Evolutionary conservation across 2,329 filamentous ascomycete species (phyloP).

Genomic region (Cryphonectria radicalis): DNA sequence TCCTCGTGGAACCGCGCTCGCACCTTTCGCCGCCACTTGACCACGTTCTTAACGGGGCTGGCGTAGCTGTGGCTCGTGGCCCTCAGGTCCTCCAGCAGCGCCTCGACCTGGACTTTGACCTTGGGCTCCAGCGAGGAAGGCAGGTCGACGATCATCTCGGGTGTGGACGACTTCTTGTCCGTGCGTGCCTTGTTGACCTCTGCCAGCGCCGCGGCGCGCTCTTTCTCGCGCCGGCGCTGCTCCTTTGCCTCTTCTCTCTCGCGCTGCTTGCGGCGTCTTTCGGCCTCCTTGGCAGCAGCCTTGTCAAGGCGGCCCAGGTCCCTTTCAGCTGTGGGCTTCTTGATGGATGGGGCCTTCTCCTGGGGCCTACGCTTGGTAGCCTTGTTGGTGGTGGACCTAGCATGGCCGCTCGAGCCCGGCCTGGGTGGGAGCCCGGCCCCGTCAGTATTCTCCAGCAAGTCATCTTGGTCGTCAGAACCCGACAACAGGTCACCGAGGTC

Average conservation of each 20-base stretch:
- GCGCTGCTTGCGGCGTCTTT: conserved; percentile 58
- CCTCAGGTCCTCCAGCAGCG: conserved; percentile 55
- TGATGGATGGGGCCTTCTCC: conserved; percentile 30
- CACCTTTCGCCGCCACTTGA: conserved; percentile 73
- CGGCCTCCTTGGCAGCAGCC: conserved; percentile 53
- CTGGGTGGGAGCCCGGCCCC: conserved; percentile 38
- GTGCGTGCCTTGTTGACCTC: conserved; percentile 75
- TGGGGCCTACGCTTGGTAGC: conserved; percentile 19
- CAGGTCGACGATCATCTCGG: conserved; percentile 79
- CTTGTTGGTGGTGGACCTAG: conserved; percentile 9
- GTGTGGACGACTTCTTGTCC: conserved; percentile 73
- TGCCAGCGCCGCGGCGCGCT: conserved; percentile 66
- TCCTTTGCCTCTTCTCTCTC: conserved; percentile 65
- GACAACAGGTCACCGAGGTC: conserved; percentile 41
- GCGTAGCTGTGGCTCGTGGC: conserved; percentile 52
- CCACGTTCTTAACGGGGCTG: conserved; percentile 54
- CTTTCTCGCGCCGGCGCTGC: conserved; percentile 65
- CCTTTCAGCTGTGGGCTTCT: conserved; percentile 28
- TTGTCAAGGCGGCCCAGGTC: conserved; percentile 45
- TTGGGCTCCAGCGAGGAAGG: conserved; percentile 58
- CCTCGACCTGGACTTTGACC: conserved; percentile 50
- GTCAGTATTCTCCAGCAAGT: conserved; percentile 53
- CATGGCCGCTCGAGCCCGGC: conserved; percentile 24
- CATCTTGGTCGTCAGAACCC: conserved; percentile 37
- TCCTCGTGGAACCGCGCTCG: conserved; percentile 65